A percentile compares a stretch with the other conserved stretches of the same genome.
These are phyloP conservation scores for Phytophthora palmivora DNA, from an alignment of 352 stramenopile species.

Conservation along the genomic window DNA sequence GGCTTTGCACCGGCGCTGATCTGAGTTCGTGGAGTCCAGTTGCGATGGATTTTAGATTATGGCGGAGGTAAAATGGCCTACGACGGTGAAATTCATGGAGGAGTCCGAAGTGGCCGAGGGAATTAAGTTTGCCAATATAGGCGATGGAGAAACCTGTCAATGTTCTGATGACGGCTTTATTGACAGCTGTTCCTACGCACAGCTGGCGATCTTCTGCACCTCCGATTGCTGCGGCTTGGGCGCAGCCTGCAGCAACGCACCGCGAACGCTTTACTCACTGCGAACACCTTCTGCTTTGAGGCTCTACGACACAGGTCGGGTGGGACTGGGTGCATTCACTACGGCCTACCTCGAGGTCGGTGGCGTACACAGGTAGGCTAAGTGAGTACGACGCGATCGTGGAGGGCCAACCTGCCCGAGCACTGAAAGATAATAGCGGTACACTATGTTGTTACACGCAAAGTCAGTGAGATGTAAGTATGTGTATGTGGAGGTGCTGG, in stretches of 20 bases:
- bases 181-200: slow-evolving; percentile 1
- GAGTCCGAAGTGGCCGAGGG: too few relatives aligned
- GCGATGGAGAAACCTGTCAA: too few relatives aligned
- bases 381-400: background rate
- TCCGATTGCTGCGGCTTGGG: background rate
- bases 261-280: background rate
- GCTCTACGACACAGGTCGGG: slow-evolving; percentile 9
- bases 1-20: too few relatives aligned
- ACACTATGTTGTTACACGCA: slow-evolving; percentile 3
- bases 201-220: slow-evolving; percentile 7
- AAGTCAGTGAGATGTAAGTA: background rate
- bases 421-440: slow-evolving; percentile 13
- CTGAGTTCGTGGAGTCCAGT: too few relatives aligned
- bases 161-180: slow-evolving; percentile 8
- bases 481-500: slow-evolving; percentile 10
- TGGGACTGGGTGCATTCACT: slow-evolving; percentile 5
- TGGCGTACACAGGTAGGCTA: slow-evolving; percentile 7
- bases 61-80: too few relatives aligned
- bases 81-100: too few relatives aligned
- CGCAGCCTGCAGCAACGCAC: slow-evolving; percentile 6
- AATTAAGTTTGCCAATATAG: too few relatives aligned
- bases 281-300: background rate
- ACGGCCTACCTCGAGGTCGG: slow-evolving; percentile 8
- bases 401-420: background rate
- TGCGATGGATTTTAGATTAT: too few relatives aligned